phyloP scores from a whole-genome alignment of 73 alveolate species.

The Paramecium sonneborni region DNA sequence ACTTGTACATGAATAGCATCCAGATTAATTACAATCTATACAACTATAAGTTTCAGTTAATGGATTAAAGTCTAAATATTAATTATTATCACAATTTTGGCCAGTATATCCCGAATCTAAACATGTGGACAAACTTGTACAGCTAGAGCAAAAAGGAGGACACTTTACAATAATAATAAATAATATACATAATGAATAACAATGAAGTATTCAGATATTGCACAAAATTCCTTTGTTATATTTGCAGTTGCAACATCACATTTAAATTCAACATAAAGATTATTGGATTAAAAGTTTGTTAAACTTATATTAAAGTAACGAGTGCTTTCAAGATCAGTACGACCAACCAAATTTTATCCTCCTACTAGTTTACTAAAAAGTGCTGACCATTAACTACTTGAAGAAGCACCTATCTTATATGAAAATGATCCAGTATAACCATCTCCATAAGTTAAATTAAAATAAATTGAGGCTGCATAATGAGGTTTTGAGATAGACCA shows the following conservation, averaged over 20 bases:
- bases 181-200: neutral
- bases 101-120: neutral
- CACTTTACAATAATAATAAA: neutral
- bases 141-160: neutral
- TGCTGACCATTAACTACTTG: neutral
- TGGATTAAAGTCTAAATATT: neutral
- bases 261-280: neutral
- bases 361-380: neutral
- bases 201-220: neutral
- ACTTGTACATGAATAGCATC: neutral
- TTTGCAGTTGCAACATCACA: neutral
- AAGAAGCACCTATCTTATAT: neutral
- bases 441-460: neutral
- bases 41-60: neutral
- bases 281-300: neutral
- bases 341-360: neutral
- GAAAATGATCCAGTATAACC: neutral
- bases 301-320: neutral
- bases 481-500: neutral
- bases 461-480: neutral
- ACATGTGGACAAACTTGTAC: neutral
- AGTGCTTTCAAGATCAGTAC: neutral
- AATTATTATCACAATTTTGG: neutral
- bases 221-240: neutral
- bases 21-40: neutral